phyloP scores from a whole-genome alignment of 177 flowering plant species.

The Vitis hybrid region DNA sequence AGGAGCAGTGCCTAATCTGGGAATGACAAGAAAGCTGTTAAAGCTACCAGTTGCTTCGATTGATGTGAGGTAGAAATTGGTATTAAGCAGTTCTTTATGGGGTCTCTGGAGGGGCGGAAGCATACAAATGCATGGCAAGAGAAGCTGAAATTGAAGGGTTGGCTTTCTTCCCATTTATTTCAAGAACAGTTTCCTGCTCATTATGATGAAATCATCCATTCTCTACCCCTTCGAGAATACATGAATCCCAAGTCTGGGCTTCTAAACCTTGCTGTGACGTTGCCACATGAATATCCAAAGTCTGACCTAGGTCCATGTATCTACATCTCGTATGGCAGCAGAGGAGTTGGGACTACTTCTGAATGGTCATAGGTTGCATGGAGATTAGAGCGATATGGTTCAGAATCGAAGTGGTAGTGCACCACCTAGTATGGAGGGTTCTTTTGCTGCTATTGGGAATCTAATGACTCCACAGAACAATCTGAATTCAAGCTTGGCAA shows the following conservation, averaged over 20 bases:
- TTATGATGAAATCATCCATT: slow-evolving; percentile 41
- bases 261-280: slow-evolving; percentile 58
- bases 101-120: slow-evolving; percentile 45
- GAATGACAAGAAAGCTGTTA: slow-evolving; percentile 20
- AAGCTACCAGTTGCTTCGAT: slow-evolving; percentile 43
- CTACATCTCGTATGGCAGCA: slow-evolving; percentile 49
- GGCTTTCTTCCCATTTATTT: slow-evolving; percentile 58
- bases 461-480: slow-evolving; percentile 42
- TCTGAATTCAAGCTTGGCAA: slow-evolving; percentile 9
- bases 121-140: slow-evolving; percentile 41
- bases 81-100: slow-evolving; percentile 44
- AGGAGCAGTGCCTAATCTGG: slow-evolving; percentile 12
- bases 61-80: slow-evolving; percentile 75
- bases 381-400: slow-evolving; percentile 37
- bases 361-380: slow-evolving; percentile 39
- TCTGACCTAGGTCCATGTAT: slow-evolving; percentile 61
- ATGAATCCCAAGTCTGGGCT: slow-evolving; percentile 60
- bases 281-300: slow-evolving; percentile 37
- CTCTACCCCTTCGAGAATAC: slow-evolving; percentile 72
- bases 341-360: slow-evolving; percentile 65
- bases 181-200: slow-evolving; percentile 62
- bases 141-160: slow-evolving; percentile 55
- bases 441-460: slow-evolving; percentile 65
- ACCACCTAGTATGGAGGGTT: slow-evolving; percentile 97
- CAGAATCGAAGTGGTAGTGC: slow-evolving; percentile 96